phyloP scores from a whole-genome alignment of 2,329 filamentous ascomycete genomes.

The Hymenoscyphus fructigenus region DNA sequence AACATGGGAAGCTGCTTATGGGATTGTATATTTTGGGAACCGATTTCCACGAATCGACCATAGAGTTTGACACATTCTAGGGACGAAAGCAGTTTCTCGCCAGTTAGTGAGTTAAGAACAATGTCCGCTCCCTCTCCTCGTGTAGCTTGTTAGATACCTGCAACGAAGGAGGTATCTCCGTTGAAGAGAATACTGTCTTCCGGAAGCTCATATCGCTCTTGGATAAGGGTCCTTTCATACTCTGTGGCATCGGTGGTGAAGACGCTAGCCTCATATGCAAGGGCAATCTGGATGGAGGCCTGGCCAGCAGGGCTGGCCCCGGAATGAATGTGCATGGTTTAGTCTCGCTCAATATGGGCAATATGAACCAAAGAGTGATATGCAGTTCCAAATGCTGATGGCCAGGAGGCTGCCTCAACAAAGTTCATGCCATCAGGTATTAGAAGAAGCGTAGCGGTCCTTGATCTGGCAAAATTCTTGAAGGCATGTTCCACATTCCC shows the following conservation, averaged over 20 bases:
- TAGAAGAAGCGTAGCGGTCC: not conserved
- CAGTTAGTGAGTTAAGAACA: constrained; percentile 29
- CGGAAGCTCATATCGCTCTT: constrained; percentile 36
- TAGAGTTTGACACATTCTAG: constrained; percentile 42
- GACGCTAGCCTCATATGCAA: constrained; percentile 28
- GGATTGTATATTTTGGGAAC: constrained; percentile 25
- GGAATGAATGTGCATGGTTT: constrained; percentile 37
- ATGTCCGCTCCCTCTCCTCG: constrained; percentile 31
- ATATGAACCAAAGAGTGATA: constrained; percentile 23
- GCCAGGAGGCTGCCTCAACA: constrained; percentile 22
- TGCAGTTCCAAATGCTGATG: constrained; percentile 24
- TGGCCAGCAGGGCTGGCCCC: constrained; percentile 36
- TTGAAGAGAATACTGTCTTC: constrained; percentile 41
- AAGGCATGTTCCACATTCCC: constrained; percentile 24
- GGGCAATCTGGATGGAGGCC: constrained; percentile 35
- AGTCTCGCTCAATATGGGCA: constrained; percentile 17
- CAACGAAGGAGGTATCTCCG: constrained; percentile 37
- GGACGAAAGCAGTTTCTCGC: constrained; percentile 39
- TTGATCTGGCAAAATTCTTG: constrained; percentile 16
- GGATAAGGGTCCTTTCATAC: constrained; percentile 34
- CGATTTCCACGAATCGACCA: constrained; percentile 41
- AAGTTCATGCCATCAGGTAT: constrained; percentile 24
- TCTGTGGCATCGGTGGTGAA: constrained; percentile 35
- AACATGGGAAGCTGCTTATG: constrained; percentile 31
- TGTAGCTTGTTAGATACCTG: constrained; percentile 33